A percentile compares a stretch with the other conserved stretches of the same genome.
These are phyloP conservation scores for Combretum micranthum DNA, from an alignment of 345 rosid species.

Conservation along the genomic window DNA sequence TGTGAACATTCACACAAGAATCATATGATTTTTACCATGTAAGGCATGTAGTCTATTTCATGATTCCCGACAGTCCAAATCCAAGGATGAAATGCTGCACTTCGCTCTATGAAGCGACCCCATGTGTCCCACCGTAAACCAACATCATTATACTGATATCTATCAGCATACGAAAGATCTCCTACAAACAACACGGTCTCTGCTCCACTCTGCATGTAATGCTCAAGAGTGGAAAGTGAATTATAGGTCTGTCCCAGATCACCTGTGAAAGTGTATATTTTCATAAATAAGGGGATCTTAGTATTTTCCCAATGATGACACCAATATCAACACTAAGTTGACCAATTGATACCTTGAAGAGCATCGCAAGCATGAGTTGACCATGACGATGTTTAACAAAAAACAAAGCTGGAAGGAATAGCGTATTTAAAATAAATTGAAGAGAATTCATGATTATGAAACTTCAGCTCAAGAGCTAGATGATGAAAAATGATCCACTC, in stretches of 20 bases:
- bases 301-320: not conserved
- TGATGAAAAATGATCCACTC: not conserved
- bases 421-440: not conserved
- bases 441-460: too few species aligned
- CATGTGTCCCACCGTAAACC: constrained; percentile 82
- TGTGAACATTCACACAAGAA: not conserved
- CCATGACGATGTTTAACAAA: too few species aligned
- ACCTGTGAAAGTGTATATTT: constrained; percentile 28
- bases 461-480: too few species aligned
- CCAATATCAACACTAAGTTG: too few species aligned
- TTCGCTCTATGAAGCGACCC: constrained; percentile 75
- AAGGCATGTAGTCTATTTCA: constrained; percentile 80
- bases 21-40: constrained; percentile 45
- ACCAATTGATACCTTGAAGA: too few species aligned
- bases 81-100: constrained; percentile 91
- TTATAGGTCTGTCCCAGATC: constrained; percentile 92
- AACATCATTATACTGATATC: constrained; percentile 68
- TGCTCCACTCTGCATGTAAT: constrained; percentile 74
- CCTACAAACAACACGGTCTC: constrained; percentile 74
- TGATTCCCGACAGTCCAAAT: constrained; percentile 91
- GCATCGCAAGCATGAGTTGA: too few species aligned
- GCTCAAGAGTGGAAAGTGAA: constrained; percentile 77
- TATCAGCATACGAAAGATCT: constrained; percentile 91
- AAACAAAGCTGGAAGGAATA: not conserved
- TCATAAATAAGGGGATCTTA: constrained; percentile 1